Percentiles rank a stretch among this genome's conserved stretches.
Conservation (phyloP, 2,329 filamentous ascomycete species). For the Pseudogymnoascus sp. region DNA sequence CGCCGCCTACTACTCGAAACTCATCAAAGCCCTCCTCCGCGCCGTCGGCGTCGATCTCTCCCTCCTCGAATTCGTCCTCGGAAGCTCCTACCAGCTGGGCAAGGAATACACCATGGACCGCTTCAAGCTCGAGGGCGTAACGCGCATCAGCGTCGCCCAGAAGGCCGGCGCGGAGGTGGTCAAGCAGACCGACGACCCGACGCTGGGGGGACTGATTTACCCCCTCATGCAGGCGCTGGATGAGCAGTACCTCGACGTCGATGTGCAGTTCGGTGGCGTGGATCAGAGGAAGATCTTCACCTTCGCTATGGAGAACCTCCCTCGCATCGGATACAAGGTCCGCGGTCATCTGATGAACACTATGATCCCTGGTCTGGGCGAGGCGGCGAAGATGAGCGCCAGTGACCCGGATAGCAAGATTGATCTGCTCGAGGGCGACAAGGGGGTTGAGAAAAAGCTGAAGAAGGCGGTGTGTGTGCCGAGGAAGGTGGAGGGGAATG, state of each 20-base stretch:
- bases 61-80: slow-evolving; percentile 74
- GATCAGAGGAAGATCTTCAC: slow-evolving; percentile 89
- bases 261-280: slow-evolving; percentile 78
- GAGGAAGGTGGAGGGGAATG: slow-evolving; percentile 73
- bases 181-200: slow-evolving; percentile 76
- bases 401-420: slow-evolving; percentile 76
- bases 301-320: slow-evolving; percentile 74
- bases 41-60: slow-evolving; percentile 72
- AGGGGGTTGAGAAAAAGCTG: slow-evolving; percentile 71
- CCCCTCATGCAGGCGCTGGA: slow-evolving; percentile 85
- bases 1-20: slow-evolving; percentile 72
- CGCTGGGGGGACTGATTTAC: slow-evolving; percentile 69
- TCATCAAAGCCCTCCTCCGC: slow-evolving; percentile 66
- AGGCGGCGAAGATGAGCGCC: slow-evolving; percentile 80
- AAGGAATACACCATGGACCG: slow-evolving; percentile 80
- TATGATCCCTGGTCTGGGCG: slow-evolving; percentile 79
- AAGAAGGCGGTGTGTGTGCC: slow-evolving; percentile 77
- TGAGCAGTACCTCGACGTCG: slow-evolving; percentile 79
- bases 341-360: slow-evolving; percentile 71
- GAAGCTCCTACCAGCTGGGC: slow-evolving; percentile 71
- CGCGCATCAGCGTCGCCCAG: slow-evolving; percentile 47
- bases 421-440: slow-evolving; percentile 75
- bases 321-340: slow-evolving; percentile 72
- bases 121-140: slow-evolving; percentile 54
- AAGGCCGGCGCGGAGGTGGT: slow-evolving; percentile 91